Base-by-base conservation (phyloP, 352 stramenopile genomes). In the Thraustochytrium striatum region DNA sequence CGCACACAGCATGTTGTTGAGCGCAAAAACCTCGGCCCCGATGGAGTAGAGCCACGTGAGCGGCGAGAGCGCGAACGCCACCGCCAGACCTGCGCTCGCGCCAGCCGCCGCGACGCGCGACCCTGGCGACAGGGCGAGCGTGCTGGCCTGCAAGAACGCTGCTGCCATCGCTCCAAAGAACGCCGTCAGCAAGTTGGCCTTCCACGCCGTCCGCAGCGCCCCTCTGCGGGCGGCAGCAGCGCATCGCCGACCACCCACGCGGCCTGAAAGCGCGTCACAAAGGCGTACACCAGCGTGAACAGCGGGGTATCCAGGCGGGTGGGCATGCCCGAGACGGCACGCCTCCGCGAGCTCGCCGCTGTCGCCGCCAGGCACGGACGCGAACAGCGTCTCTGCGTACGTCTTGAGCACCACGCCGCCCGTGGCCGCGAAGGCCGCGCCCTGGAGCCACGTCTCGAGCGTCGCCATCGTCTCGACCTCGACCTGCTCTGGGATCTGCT, bases 1-100 rank as follows among this genome's bases (percentile, higher is more conserved):
- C 2, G 91, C 86, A 8, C 90, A 84, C 38, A 98, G 95, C 0
- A 95, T 81, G 61, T 97, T 98, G 83, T 98, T 97, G n/a, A 98
- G 86, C 3, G 93, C 90, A 83, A 98, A 98, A 13, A 98, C 94
- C 87, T 98, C 94, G 41, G 93, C 90, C 7, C 91, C 90, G 39
- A 93, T 88, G 0, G 91, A 91, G 83, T 98, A 98, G 65, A 93
- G 93, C 94, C 94, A 98, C 9, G 94, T 89, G 25, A 98, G 84
- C 30, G 93, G 92, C 9, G 90, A 96, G 2, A 95, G 70, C 21
- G 87, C 86, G 85, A 88, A 85, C 33, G 3, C 78, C 61, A 28
- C 53, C 32, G 61, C 28, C 43, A 79, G 2, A 33, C 2, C 41
- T 8, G 65, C 43, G 44, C 47, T 62, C 52, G 30, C 19, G 52